Conservation (phyloP, 148 eudicot genomes). For the Camellia granthamiana region DNA sequence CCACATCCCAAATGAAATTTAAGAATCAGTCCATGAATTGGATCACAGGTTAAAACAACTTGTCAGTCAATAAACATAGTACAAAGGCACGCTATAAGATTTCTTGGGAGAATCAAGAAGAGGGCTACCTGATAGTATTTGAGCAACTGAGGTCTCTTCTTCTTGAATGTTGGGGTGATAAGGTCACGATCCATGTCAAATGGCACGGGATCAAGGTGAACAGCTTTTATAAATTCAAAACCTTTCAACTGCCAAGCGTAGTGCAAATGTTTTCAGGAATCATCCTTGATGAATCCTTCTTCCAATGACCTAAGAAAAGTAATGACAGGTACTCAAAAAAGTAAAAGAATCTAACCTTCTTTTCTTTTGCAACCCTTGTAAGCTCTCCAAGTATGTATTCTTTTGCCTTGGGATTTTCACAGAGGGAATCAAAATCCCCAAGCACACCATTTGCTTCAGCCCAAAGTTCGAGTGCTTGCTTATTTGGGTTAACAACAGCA, state of each 20-base stretch:
- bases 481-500: slow-evolving; percentile 67
- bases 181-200: slow-evolving; percentile 86
- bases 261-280: neutral
- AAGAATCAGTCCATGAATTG: no score
- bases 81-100: neutral
- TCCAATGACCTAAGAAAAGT: no score
- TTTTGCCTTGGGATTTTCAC: slow-evolving; percentile 66
- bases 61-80: neutral
- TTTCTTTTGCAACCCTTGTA: slow-evolving; percentile 60
- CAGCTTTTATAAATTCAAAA: slow-evolving; percentile 67
- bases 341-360: slow-evolving; percentile 43
- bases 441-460: slow-evolving; percentile 52
- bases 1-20: no score
- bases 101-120: neutral
- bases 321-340: neutral
- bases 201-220: slow-evolving; percentile 72
- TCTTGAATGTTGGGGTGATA: slow-evolving; percentile 75
- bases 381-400: slow-evolving; percentile 70
- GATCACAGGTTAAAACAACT: no score
- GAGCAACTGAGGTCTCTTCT: slow-evolving; percentile 78
- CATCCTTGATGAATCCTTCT: neutral
- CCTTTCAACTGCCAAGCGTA: slow-evolving; percentile 66
- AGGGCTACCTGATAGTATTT: slow-evolving; percentile 71
- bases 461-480: slow-evolving; percentile 66
- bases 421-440: slow-evolving; percentile 61